A percentile compares a stretch with the other conserved stretches of the same genome.
These are phyloP conservation scores for Ulvella scutata DNA, from an alignment of 139 green algal genomes.

Conservation along the genomic window DNA sequence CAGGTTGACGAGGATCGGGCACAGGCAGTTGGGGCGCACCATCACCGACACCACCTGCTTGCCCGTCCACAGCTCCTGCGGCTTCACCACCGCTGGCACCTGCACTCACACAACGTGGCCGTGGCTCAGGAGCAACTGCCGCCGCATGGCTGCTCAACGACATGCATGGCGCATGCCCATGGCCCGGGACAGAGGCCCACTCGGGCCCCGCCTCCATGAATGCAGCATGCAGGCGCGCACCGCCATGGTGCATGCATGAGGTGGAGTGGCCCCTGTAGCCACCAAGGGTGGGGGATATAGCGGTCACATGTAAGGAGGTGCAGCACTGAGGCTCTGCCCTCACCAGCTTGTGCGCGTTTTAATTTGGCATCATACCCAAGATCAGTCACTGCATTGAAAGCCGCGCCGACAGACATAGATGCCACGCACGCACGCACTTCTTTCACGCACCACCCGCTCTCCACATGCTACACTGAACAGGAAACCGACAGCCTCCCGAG, in stretches of 20 bases:
- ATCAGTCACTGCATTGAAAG: background rate
- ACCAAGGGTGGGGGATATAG: background rate
- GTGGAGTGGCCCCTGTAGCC: background rate
- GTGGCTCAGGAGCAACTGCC: too few relatives aligned
- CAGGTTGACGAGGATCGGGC: conserved; percentile 74
- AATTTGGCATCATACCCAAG: background rate
- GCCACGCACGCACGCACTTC: background rate
- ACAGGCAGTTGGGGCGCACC: conserved; percentile 44
- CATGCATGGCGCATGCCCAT: background rate
- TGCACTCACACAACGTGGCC: too few relatives aligned
- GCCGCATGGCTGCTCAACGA: too few relatives aligned
- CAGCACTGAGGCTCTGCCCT: background rate
- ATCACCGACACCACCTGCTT: conserved; percentile 91
- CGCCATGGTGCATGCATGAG: background rate
- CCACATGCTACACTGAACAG: background rate
- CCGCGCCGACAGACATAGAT: background rate
- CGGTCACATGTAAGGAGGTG: background rate
- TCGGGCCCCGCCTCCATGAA: background rate
- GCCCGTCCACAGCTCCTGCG: conserved; percentile 88
- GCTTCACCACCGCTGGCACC: conserved; percentile 59
- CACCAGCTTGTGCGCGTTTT: background rate
- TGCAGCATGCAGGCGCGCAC: too few relatives aligned
- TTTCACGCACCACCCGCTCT: background rate
- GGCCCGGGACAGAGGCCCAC: background rate
- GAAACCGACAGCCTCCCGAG: background rate